A percentile compares a stretch with the other conserved stretches of the same genome.
These are phyloP conservation scores for Closterium sp. DNA, from an alignment of 139 green algal species.

Conservation along the genomic window DNA sequence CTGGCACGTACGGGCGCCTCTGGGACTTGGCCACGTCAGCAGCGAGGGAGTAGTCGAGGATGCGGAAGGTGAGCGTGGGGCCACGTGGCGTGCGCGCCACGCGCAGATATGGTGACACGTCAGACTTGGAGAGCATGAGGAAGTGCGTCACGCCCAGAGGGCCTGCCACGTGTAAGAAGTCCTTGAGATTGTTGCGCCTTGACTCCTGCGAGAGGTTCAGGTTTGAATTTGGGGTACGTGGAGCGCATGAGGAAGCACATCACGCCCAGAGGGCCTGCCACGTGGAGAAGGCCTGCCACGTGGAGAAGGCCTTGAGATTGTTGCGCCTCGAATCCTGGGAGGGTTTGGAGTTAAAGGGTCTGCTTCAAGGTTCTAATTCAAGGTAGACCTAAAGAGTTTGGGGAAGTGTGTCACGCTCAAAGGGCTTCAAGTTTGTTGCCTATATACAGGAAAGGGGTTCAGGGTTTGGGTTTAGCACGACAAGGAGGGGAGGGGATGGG, in stretches of 20 bases:
- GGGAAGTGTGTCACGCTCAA: slow-evolving; percentile 94
- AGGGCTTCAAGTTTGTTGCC: slow-evolving; percentile 84
- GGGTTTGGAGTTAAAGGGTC: neutral
- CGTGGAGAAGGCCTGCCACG: slow-evolving; percentile 76
- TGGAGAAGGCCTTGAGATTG: slow-evolving; percentile 93
- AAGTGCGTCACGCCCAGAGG: slow-evolving; percentile 95
- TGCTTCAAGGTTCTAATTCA: neutral
- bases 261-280: slow-evolving; percentile 59
- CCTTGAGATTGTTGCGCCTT: slow-evolving; percentile 82
- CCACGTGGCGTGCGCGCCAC: slow-evolving; percentile 85
- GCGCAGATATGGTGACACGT: slow-evolving; percentile 79
- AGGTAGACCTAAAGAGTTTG: slow-evolving; percentile 84
- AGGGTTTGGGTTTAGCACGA: neutral
- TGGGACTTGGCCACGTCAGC: slow-evolving; percentile 74
- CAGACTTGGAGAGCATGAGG: slow-evolving; percentile 85
- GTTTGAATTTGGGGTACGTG: neutral
- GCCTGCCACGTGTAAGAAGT: slow-evolving; percentile 93
- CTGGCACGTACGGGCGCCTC: slow-evolving; percentile 62
- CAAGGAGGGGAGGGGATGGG: neutral
- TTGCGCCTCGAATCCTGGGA: slow-evolving; percentile 76
- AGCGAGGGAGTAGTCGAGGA: slow-evolving; percentile 79
- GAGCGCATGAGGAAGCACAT: neutral
- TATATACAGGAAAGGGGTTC: slow-evolving; percentile 62
- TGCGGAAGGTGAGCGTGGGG: slow-evolving; percentile 85
- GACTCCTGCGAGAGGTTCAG: slow-evolving; percentile 60